Conservation (phyloP, 2,329 filamentous ascomycete genomes). For the Pseudocercospora fijiensis region DNA sequence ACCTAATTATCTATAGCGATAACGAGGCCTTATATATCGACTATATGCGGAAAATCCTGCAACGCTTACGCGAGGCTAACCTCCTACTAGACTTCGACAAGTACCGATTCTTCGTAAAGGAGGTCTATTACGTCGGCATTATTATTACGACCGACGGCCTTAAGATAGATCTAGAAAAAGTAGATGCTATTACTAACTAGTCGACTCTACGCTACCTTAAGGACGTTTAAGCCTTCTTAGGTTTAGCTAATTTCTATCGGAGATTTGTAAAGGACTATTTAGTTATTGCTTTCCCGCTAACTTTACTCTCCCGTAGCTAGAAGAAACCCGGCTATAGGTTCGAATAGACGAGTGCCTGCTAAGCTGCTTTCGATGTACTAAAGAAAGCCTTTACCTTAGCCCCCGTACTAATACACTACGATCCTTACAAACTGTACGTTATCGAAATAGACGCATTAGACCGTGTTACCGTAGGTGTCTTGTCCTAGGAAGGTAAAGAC, state of each 20-base stretch:
- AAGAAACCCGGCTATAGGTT: background rate
- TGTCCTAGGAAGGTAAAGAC: background rate
- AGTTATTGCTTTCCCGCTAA: background rate
- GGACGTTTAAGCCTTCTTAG: constrained; percentile 8
- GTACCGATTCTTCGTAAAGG: background rate
- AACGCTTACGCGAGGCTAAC: background rate
- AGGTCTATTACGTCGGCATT: background rate
- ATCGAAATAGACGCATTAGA: background rate
- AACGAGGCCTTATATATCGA: background rate
- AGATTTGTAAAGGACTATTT: constrained; percentile 1
- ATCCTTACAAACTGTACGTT: background rate
- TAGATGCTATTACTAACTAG: constrained; percentile 3
- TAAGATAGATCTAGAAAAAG: background rate
- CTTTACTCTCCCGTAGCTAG: background rate
- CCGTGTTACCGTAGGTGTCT: background rate
- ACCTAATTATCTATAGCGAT: background rate
- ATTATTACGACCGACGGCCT: background rate
- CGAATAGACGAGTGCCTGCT: background rate
- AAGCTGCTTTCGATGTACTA: background rate
- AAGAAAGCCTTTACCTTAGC: background rate
- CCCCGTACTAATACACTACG: background rate
- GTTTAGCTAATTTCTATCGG: constrained; percentile 11
- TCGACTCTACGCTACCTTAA: background rate
- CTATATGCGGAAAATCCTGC: background rate
- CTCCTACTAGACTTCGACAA: background rate